These are phyloP conservation scores for Rhodotorula taiwanensis DNA, from an alignment of 768 basidiomycete species.

Conservation along the genomic window DNA sequence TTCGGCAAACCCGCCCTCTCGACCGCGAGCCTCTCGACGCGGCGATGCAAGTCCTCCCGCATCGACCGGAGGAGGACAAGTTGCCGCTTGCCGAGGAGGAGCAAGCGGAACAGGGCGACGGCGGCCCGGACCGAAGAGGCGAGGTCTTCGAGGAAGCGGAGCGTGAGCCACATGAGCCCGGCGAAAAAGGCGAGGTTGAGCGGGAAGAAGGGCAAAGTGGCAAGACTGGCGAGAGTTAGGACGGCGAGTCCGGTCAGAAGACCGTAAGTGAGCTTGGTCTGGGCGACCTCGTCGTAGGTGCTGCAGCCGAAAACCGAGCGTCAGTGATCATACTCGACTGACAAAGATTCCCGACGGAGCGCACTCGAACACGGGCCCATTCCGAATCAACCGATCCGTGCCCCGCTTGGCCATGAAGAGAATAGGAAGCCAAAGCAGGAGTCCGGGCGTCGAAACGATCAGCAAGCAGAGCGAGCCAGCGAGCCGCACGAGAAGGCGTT, in stretches of 20 bases:
- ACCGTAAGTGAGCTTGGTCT: slow-evolving; percentile 55
- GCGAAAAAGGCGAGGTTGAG: slow-evolving; percentile 52
- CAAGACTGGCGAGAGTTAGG: slow-evolving; percentile 53
- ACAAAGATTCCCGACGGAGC: no score
- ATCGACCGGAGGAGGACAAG: slow-evolving; percentile 54
- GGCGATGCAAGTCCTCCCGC: slow-evolving; percentile 51
- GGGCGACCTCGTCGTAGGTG: slow-evolving; percentile 38
- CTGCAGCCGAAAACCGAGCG: background rate
- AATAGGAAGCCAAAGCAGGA: slow-evolving; percentile 74
- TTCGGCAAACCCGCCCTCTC: slow-evolving; percentile 30
- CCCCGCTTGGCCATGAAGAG: slow-evolving; percentile 64
- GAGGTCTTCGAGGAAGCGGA: slow-evolving; percentile 82
- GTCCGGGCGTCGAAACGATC: slow-evolving; percentile 63
- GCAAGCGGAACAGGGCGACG: slow-evolving; percentile 55
- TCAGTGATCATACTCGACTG: background rate
- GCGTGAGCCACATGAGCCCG: slow-evolving; percentile 69
- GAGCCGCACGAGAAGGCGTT: slow-evolving; percentile 61
- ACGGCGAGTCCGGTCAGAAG: slow-evolving; percentile 65
- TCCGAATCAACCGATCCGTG: slow-evolving; percentile 69
- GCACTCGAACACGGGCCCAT: slow-evolving; percentile 40
- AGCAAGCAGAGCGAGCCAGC: slow-evolving; percentile 60
- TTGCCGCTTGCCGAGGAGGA: slow-evolving; percentile 57
- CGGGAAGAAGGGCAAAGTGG: slow-evolving; percentile 59
- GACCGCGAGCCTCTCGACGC: slow-evolving; percentile 28
- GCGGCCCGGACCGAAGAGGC: slow-evolving; percentile 72